Base-by-base conservation (phyloP, 108 stramenopile species). In the Skeletonema potamos region DNA sequence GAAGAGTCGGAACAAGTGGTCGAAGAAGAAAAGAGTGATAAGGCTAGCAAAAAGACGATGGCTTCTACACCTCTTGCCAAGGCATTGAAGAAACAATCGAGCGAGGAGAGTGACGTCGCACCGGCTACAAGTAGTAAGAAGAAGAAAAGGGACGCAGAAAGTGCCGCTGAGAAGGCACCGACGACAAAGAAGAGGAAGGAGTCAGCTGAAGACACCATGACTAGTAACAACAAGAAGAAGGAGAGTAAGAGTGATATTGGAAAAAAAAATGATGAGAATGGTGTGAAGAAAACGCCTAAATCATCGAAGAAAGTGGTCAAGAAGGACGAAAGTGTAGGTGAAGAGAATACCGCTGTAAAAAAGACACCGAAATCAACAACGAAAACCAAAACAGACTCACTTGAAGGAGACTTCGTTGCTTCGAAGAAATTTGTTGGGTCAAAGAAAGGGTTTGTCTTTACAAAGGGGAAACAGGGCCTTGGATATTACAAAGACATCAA, bases 31-130 rank as follows among this genome's bases (percentile, higher is more conserved):
- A 24, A 20, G 46, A 60, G 60, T 20, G 65, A 56, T 10, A 80
- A 72, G 41, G 24, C 70, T 29, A 59, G 58, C 2, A 64, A 75
- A 61, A 34, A 72, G 48, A 56, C 61, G 70, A 30, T 46, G 33
- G 68, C n/a, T 5, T 73, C 76, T 68, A 83, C 79, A 43, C 92
- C 92, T 8, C 70, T 95, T 64, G 74, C 89, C n/a, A 62, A 55
- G 48, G 92, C 94, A 18, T 75, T 95, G 63, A 90, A 94, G 83
- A 92, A 91, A 64, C 87, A 83, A 73, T 87, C 89, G 62, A 24
- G 18, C 33, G 73, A 17, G 46, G 51, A 74, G 63, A 34, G 60
- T 44, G 70, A 64, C 17, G 77, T 7, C 20, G 29, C 7, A 57
- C 36, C 28, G 37, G 27, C 17, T 22, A 27, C 17, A 0, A 68